Percentiles rank a stretch among this genome's conserved stretches.
These are phyloP conservation scores for Cardiosporidium cionae DNA, from an alignment of 169 alveolate genomes.

Conservation along the genomic window DNA sequence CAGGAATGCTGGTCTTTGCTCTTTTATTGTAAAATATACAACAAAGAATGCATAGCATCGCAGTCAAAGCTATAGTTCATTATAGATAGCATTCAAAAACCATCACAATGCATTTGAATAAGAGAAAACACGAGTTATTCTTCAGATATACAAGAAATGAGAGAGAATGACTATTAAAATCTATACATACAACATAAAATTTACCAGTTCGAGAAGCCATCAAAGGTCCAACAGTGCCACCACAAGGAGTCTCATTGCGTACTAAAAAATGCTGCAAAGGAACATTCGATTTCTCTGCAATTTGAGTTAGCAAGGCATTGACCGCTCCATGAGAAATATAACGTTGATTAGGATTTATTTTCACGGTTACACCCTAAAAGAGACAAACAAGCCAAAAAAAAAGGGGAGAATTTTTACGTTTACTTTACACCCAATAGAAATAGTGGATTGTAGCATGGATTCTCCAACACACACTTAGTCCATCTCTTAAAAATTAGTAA, in stretches of 20 bases:
- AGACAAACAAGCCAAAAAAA: background rate
- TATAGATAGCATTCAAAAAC: background rate
- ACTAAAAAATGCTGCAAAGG: conserved; percentile 85
- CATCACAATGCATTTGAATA: background rate
- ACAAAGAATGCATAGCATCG: background rate
- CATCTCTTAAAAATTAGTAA: too few relatives aligned
- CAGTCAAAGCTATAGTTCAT: background rate
- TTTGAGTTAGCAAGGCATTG: conserved; percentile 4
- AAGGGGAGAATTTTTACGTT: background rate
- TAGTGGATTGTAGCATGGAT: background rate
- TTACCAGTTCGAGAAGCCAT: conserved; percentile 77
- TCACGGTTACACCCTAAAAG: conserved; percentile 37
- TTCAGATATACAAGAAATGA: background rate
- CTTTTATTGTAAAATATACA: background rate
- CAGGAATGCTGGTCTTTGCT: background rate
- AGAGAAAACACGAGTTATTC: too few relatives aligned
- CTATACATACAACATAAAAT: background rate
- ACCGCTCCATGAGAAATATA: conserved; percentile 71
- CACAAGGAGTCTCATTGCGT: conserved; percentile 85
- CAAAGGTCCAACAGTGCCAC: conserved; percentile 90
- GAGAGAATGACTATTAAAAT: background rate
- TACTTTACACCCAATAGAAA: background rate
- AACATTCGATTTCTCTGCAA: conserved; percentile 8
- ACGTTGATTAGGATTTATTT: conserved; percentile 78
- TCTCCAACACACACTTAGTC: too few relatives aligned